Conservation (phyloP, 2,329 filamentous ascomycete species). For the Dothistroma pini region DNA sequence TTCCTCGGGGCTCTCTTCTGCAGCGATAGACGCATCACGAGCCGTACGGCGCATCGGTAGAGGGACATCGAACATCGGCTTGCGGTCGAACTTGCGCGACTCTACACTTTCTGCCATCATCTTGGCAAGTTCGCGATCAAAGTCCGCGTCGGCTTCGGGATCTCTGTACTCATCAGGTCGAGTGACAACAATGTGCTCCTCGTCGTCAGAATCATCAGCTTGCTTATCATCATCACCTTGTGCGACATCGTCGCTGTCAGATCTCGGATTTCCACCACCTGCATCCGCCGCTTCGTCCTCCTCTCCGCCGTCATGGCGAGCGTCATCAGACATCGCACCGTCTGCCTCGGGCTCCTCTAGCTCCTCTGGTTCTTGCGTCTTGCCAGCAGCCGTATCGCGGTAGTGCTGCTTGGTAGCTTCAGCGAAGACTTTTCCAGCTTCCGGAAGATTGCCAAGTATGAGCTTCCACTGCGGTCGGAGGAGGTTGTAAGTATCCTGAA, state of each 20-base stretch:
- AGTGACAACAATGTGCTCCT: constrained; percentile 89
- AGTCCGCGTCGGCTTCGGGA: constrained; percentile 92
- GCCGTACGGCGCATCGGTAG: constrained; percentile 72
- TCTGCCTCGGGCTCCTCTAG: constrained; percentile 38
- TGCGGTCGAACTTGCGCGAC: constrained; percentile 92
- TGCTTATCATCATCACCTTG: constrained; percentile 49
- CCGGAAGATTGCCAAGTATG: constrained; percentile 66
- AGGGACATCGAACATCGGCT: constrained; percentile 92
- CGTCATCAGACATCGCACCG: constrained; percentile 66
- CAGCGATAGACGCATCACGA: constrained; percentile 52
- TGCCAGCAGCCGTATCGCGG: constrained; percentile 70
- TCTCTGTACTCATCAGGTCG: constrained; percentile 86
- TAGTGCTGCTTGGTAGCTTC: constrained; percentile 89
- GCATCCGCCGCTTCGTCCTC: constrained; percentile 60
- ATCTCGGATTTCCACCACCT: constrained; percentile 46
- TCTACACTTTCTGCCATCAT: constrained; percentile 98
- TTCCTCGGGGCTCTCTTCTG: constrained; percentile 40
- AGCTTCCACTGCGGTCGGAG: constrained; percentile 92
- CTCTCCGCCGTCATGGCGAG: constrained; percentile 58
- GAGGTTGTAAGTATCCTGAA: constrained; percentile 84
- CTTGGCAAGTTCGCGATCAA: constrained; percentile 95
- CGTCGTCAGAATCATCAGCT: constrained; percentile 56
- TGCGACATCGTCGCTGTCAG: constrained; percentile 51
- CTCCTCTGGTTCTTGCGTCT: constrained; percentile 67
- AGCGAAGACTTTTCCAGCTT: constrained; percentile 78